phyloP scores from a whole-genome alignment of 1,284 basidiomycete species.

The Irpex sp. region DNA sequence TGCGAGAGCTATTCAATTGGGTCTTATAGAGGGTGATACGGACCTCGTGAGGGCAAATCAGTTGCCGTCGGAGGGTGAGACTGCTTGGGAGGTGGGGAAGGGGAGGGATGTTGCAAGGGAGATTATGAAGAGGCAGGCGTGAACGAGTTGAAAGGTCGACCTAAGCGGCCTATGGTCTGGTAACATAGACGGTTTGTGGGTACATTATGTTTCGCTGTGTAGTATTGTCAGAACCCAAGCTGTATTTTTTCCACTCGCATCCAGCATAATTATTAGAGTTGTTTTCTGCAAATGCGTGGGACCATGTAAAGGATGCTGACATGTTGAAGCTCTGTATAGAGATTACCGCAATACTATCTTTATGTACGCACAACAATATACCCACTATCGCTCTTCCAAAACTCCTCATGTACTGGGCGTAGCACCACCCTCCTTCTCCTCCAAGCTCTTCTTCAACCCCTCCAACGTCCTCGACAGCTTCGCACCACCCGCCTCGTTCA shows the following conservation, averaged over 20 bases:
- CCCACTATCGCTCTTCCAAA: neutral
- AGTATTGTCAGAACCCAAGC: neutral
- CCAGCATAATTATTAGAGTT: neutral
- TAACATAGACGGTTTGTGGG: neutral
- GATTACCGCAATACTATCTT: neutral
- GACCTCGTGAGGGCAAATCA: slow-evolving; percentile 31
- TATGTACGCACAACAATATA: slow-evolving; percentile 2
- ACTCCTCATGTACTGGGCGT: neutral
- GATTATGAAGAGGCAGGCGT: slow-evolving; percentile 14
- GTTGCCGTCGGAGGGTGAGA: slow-evolving; percentile 23
- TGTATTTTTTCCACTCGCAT: neutral
- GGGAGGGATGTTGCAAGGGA: slow-evolving; percentile 34
- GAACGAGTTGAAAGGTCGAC: neutral
- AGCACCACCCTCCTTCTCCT: slow-evolving; percentile 37
- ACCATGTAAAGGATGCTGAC: neutral
- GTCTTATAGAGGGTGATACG: slow-evolving; percentile 37
- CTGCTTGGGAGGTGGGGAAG: slow-evolving; percentile 35
- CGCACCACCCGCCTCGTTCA: slow-evolving; percentile 71
- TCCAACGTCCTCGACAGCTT: slow-evolving; percentile 70
- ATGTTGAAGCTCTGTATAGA: no score
- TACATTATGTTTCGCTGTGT: neutral
- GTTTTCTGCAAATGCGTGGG: neutral
- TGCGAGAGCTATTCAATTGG: slow-evolving; percentile 47
- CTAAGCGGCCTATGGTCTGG: neutral
- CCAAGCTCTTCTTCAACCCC: slow-evolving; percentile 69